Evolutionary conservation across 179 eudicot species (phyloP), one percentile per base, ranked within the genome.

Genomic region (Silene vulgaris): DNA sequence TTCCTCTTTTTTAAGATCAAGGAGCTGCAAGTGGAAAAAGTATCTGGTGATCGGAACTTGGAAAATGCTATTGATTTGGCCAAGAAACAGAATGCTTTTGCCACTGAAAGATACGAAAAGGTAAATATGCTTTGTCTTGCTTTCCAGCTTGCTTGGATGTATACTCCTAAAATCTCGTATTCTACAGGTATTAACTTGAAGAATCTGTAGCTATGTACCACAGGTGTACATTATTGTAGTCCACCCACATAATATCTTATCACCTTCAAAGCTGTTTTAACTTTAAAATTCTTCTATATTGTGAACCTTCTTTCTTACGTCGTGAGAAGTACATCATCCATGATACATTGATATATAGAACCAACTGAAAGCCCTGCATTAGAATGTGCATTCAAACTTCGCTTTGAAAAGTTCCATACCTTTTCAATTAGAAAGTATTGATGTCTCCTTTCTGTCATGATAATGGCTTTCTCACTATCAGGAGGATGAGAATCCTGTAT

Each of bases 71-170:
- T 75, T 67, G 72, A 75, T 79, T 60, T 70, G 14, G 80, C 77
- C 30, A 76, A 68, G 60, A 43, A 75, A 73, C 75, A 79, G 70
- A 76, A 73, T 40, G 9, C 69, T 35, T 65, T 9, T 35, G 82
- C 82, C 11, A 69, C 19, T 20, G 73, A 76, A 76, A 73, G 77
- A 73, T 82, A 69, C 56, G 80, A 79, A 61, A 76, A 82, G 85
- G 85, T 82, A 60, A 72, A 59, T 29, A 21, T 65, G 65, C 72
- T 35, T 5, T 54, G 62, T 17, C 12, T 61, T 6, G 45, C 29
- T 75, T 71, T 20, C 50, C 6, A 59, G 35, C 9, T 40, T 73
- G 7, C 14, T 64, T 7, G 66, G 20, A 17, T 73, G 26, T 19
- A 37, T 69, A 37, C 19, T 28, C 30, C 28, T 65, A 64, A 69